Base-by-base conservation (phyloP, 768 basidiomycete genomes). In the Suillus sp. region DNA sequence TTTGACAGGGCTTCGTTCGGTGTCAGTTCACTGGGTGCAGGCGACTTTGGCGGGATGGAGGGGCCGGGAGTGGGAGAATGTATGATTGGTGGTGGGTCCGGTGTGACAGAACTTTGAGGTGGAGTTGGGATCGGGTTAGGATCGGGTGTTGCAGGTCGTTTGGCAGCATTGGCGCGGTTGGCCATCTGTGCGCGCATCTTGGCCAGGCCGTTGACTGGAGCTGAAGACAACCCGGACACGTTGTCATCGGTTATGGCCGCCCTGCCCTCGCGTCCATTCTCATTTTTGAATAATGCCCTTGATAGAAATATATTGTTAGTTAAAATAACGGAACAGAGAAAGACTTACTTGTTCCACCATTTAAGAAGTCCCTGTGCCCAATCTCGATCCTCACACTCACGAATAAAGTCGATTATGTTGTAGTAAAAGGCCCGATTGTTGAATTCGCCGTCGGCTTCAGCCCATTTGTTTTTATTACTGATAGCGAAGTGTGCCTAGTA, bases 351-450 rank as follows among this genome's bases (percentile, higher is more conserved):
- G 6, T 42, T 42, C 40, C 40, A 42, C 40, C 40, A 42, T 18
- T 42, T 42, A 13, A 42, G 18, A 3, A 42, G 40, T 8, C 40
- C 40, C 40, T 42, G 14, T 2, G 7, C 18, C 40, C 40, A 42
- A 20, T 42, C 40, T 42, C 16, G 7, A 42, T 42, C 40, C 40
- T 42, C 18, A 1, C 38, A 42, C 16, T 42, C 18, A 8, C 18
- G 3, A 18, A 42, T 42, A 3, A 42, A 42, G 40, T 42, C 3
- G 7, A 42, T 42, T 6, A 42, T 18, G 7, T 42, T 42, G 40
- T 66, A 66, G 37, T 66, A 64, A 3, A 59, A 66, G 2, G 13
- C 45, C 2, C 27, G 20, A 27, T 66, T 62, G 2, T 43, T 64
- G 35, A 64, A 64, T 9, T 47, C 3, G 1, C 63, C 56, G 2